These are phyloP conservation scores for Chalciporus pseudorubinellus DNA, from an alignment of 768 basidiomycete species.

Conservation along the genomic window DNA sequence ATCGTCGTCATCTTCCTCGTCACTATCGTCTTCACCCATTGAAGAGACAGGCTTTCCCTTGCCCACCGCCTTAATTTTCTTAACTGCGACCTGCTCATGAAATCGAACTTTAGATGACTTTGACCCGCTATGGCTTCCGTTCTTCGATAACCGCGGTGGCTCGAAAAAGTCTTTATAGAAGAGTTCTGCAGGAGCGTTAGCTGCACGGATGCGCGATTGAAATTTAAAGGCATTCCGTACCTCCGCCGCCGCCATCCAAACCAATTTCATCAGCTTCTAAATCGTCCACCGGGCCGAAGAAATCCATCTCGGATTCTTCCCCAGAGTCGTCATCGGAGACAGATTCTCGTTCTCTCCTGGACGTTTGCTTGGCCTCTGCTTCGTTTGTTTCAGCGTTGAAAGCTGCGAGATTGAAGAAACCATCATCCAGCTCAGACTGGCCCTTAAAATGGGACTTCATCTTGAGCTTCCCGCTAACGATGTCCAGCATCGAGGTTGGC, in stretches of 20 bases:
- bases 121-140: slow-evolving; percentile 19
- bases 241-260: slow-evolving; percentile 42
- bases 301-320: slow-evolving; percentile 58
- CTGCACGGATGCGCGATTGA: background rate
- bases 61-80: slow-evolving; percentile 72
- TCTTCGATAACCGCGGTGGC: slow-evolving; percentile 40
- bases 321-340: slow-evolving; percentile 49
- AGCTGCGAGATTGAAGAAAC: slow-evolving; percentile 81
- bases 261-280: slow-evolving; percentile 45
- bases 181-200: slow-evolving; percentile 41
- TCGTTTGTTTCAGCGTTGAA: slow-evolving; percentile 88
- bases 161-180: slow-evolving; percentile 84
- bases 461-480: slow-evolving; percentile 25
- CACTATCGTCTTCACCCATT: slow-evolving; percentile 34
- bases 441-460: slow-evolving; percentile 24
- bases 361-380: slow-evolving; percentile 62
- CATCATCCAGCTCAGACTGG: slow-evolving; percentile 71
- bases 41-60: slow-evolving; percentile 56
- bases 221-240: background rate
- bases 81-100: slow-evolving; percentile 76
- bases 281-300: slow-evolving; percentile 62
- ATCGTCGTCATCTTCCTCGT: slow-evolving; percentile 38
- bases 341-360: slow-evolving; percentile 58
- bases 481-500: slow-evolving; percentile 27
- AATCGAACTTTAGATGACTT: slow-evolving; percentile 61